Conservation (phyloP, 352 stramenopile species). For the Globisporangium irregulare region DNA sequence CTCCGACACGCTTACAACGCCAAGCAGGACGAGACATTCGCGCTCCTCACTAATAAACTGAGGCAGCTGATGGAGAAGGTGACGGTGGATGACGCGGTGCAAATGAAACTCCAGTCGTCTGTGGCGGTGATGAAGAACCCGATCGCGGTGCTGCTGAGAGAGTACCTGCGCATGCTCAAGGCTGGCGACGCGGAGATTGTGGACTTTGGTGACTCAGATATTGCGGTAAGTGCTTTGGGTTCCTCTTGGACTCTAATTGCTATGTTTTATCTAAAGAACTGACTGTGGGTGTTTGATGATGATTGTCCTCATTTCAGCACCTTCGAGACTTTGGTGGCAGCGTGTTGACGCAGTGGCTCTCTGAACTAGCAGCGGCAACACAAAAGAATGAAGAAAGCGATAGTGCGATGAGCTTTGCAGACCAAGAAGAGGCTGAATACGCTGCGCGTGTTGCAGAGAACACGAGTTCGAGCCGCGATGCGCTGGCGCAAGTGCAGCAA, state of each 20-base stretch:
- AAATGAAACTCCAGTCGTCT: not conserved
- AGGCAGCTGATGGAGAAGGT: slow-evolving; percentile 10
- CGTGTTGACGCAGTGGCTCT: slow-evolving; percentile 23
- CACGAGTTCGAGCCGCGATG: slow-evolving; percentile 29
- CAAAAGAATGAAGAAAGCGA: not conserved
- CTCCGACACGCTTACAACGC: slow-evolving; percentile 26
- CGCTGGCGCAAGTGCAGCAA: slow-evolving; percentile 37
- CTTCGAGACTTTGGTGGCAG: slow-evolving; percentile 29
- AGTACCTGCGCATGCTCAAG: slow-evolving; percentile 37
- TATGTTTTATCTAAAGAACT: not conserved
- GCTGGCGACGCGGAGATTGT: slow-evolving; percentile 24
- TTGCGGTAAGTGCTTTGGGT: slow-evolving; percentile 20
- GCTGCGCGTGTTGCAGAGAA: slow-evolving; percentile 34
- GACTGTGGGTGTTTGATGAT: not conserved
- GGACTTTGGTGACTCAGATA: slow-evolving; percentile 40
- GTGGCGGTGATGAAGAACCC: slow-evolving; percentile 16
- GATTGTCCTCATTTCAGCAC: slow-evolving; percentile 21
- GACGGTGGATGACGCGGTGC: not conserved
- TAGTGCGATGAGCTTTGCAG: not conserved
- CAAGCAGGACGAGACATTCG: slow-evolving; percentile 15
- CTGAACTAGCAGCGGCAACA: slow-evolving; percentile 15
- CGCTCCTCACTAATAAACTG: not conserved
- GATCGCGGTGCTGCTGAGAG: slow-evolving; percentile 32
- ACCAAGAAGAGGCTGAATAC: slow-evolving; percentile 35
- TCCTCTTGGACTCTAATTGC: not conserved